Evolutionary conservation across 2,329 filamentous ascomycete genomes (phyloP).

Genomic region (Colletotrichum tropicale): DNA sequence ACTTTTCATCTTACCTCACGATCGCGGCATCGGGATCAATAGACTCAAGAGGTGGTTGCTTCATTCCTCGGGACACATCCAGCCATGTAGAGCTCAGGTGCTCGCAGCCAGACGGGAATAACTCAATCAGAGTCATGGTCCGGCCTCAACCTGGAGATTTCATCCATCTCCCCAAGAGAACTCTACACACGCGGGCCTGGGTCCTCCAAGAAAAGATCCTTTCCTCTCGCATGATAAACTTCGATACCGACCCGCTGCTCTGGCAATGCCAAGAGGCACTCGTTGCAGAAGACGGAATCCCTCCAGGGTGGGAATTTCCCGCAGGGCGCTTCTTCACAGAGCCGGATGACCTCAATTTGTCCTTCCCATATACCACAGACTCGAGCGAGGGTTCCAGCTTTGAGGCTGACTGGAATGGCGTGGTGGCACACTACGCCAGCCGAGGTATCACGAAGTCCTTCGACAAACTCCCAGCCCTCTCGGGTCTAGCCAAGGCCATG

Average conservation of each 20-base stretch:
- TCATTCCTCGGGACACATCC: background rate
- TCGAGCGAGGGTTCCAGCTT: background rate
- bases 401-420: background rate
- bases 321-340: background rate
- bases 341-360: background rate
- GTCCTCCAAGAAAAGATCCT: background rate
- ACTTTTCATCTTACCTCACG: background rate
- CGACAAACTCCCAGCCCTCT: background rate
- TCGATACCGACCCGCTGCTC: background rate
- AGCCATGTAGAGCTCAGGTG: background rate
- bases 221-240: background rate
- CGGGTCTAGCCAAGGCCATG: background rate
- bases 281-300: background rate
- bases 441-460: background rate
- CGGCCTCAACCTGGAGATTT: background rate
- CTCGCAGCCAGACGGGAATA: background rate
- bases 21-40: background rate
- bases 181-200: background rate
- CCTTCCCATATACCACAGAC: background rate
- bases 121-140: background rate
- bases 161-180: fast-evolving
- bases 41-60: background rate
- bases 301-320: background rate
- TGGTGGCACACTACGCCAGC: background rate
- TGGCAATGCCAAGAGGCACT: background rate